A percentile compares a stretch with the other conserved stretches of the same genome.
Evolutionary conservation across 1,284 basidiomycete genomes (phyloP).

Genomic region (Cutaneotrichosporon cavernicola): DNA sequence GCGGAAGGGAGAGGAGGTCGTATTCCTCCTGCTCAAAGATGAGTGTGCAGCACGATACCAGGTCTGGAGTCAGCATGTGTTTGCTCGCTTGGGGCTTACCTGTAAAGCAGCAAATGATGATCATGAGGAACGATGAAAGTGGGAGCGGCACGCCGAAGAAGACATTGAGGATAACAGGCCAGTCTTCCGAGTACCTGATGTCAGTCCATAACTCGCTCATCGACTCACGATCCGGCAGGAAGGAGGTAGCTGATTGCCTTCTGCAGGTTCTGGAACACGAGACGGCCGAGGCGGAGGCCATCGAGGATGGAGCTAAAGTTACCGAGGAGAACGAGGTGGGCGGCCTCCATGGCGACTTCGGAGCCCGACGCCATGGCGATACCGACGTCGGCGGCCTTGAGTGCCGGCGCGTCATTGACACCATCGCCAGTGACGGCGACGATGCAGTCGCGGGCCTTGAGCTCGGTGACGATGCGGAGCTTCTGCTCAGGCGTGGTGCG

Average conservation of each 20-base stretch:
- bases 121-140: constrained; percentile 58
- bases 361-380: constrained; percentile 57
- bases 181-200: constrained; percentile 59
- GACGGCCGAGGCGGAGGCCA: constrained; percentile 59
- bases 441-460: constrained; percentile 59
- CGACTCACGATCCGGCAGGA: constrained; percentile 56
- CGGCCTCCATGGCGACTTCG: constrained; percentile 54
- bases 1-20: constrained; percentile 61
- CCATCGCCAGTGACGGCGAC: constrained; percentile 67
- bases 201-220: no score
- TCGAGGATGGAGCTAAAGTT: constrained; percentile 53
- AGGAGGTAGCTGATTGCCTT: constrained; percentile 54
- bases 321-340: constrained; percentile 51
- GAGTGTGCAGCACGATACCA: not conserved
- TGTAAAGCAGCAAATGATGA: constrained; percentile 26
- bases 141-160: constrained; percentile 59
- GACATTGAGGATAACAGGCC: constrained; percentile 62
- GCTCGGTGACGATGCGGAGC: constrained; percentile 64
- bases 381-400: constrained; percentile 58
- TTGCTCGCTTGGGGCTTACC: not conserved
- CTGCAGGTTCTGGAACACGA: constrained; percentile 70
- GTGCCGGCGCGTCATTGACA: constrained; percentile 65
- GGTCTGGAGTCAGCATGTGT: not conserved
- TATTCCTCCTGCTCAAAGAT: constrained; percentile 64
- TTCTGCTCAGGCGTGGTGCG: constrained; percentile 73